Evolutionary conservation across 768 basidiomycete species (phyloP).

Genomic region (Lactarius trivialis): DNA sequence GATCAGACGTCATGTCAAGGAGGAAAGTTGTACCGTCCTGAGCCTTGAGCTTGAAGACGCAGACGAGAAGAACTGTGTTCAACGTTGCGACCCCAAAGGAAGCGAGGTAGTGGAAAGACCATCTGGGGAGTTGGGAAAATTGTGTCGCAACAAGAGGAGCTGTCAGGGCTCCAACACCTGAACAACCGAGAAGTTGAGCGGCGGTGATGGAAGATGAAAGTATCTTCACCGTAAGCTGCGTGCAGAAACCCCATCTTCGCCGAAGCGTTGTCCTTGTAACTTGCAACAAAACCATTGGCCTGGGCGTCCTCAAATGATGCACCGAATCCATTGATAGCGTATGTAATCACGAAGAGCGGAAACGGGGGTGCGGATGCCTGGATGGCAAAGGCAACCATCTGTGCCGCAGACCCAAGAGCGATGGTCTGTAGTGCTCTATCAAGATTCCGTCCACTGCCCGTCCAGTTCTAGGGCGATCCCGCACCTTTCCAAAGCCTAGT

Average conservation of each 20-base stretch:
- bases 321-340: slow-evolving; percentile 45
- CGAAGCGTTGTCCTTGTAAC: slow-evolving; percentile 47
- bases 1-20: neutral
- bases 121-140: slow-evolving; percentile 55
- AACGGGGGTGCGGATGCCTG: slow-evolving; percentile 56
- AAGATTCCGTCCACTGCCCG: neutral
- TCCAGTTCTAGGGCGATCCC: neutral
- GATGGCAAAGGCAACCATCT: slow-evolving; percentile 48
- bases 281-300: slow-evolving; percentile 63
- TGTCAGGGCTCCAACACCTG: slow-evolving; percentile 59
- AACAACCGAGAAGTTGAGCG: neutral
- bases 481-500: slow-evolving; percentile 44
- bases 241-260: slow-evolving; percentile 66
- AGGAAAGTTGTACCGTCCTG: slow-evolving; percentile 52
- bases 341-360: slow-evolving; percentile 50
- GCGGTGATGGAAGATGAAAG: neutral
- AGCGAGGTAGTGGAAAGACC: slow-evolving; percentile 74
- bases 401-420: slow-evolving; percentile 41
- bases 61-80: slow-evolving; percentile 46
- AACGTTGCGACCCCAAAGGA: slow-evolving; percentile 60
- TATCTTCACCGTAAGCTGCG: slow-evolving; percentile 49
- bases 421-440: slow-evolving; percentile 32
- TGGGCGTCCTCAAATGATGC: slow-evolving; percentile 57
- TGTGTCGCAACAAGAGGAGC: slow-evolving; percentile 78
- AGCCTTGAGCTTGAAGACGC: slow-evolving; percentile 59